A percentile compares a stretch with the other conserved stretches of the same genome.
phyloP scores from a whole-genome alignment of 345 rosid genomes.

The Anastatica hierochuntica region DNA sequence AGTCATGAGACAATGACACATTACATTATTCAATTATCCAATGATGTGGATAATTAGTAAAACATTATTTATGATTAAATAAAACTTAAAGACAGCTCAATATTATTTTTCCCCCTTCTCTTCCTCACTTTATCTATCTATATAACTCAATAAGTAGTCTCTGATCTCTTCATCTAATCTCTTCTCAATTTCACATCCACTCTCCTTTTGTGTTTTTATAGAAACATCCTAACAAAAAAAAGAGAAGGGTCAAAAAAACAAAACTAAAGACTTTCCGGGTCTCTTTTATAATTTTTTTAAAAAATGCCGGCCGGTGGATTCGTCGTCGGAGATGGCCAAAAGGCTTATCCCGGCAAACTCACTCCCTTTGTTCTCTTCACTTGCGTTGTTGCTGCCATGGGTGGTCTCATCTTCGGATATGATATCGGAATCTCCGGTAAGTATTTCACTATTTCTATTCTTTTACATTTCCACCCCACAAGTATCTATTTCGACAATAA shows the following conservation, averaged over 20 bases:
- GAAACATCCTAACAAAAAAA: neutral
- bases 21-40: conserved; percentile 10
- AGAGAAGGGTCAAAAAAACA: neutral
- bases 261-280: neutral
- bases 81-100: conserved; percentile 19
- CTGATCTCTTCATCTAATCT: conserved; percentile 7
- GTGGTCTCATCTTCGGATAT: conserved; percentile 93
- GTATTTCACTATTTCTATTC: neutral
- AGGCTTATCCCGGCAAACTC: conserved; percentile 76
- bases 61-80: neutral
- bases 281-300: neutral
- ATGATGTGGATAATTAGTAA: conserved; percentile 18
- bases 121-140: conserved; percentile 1
- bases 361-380: conserved; percentile 66
- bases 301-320: conserved; percentile 56
- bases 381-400: conserved; percentile 95
- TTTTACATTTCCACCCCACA: conserved; percentile 1
- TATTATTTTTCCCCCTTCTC: too few species aligned
- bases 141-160: conserved; percentile 10
- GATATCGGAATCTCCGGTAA: conserved; percentile 94
- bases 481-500: neutral
- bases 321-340: conserved; percentile 34
- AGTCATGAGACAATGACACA: conserved; percentile 13
- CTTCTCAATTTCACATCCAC: neutral
- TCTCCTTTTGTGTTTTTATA: neutral